phyloP scores from a whole-genome alignment of 129 eudicot genomes.

The Pittosporum tobira region DNA sequence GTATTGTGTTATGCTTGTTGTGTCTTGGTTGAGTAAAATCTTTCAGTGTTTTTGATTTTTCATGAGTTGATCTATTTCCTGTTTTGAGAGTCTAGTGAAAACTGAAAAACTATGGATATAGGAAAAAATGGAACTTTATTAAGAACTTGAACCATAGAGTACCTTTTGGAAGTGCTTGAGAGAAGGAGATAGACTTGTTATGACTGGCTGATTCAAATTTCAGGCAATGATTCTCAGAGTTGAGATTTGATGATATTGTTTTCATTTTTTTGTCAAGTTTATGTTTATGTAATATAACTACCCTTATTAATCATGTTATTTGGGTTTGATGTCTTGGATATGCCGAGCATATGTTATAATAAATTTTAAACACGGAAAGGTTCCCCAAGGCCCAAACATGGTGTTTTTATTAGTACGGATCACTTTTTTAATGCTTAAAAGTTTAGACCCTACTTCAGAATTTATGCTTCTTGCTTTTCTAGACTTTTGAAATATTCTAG shows the following conservation, averaged over 20 bases:
- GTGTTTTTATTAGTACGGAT: too few species aligned
- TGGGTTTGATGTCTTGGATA: too few species aligned
- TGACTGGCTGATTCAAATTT: neutral
- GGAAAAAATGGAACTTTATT: neutral
- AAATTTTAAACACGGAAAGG: too few species aligned
- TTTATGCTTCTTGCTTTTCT: too few species aligned
- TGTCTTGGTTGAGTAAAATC: neutral
- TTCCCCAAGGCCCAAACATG: too few species aligned
- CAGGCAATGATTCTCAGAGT: neutral
- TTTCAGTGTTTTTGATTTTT: neutral
- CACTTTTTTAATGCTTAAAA: too few species aligned
- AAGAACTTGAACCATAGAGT: neutral
- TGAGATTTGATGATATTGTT: neutral
- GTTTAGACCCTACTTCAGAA: too few species aligned
- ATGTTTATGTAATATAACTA: neutral
- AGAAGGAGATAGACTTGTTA: neutral
- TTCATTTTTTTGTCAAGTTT: neutral
- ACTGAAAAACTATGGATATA: neutral
- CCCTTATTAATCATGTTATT: too few species aligned
- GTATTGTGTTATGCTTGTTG: neutral
- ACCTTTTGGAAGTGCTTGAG: neutral
- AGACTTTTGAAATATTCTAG: too few species aligned
- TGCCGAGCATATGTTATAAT: too few species aligned
- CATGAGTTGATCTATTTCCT: neutral
- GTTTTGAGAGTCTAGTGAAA: neutral